Conservation (phyloP, 73 alveolate species). For the Durusdinium trenchii region DNA sequence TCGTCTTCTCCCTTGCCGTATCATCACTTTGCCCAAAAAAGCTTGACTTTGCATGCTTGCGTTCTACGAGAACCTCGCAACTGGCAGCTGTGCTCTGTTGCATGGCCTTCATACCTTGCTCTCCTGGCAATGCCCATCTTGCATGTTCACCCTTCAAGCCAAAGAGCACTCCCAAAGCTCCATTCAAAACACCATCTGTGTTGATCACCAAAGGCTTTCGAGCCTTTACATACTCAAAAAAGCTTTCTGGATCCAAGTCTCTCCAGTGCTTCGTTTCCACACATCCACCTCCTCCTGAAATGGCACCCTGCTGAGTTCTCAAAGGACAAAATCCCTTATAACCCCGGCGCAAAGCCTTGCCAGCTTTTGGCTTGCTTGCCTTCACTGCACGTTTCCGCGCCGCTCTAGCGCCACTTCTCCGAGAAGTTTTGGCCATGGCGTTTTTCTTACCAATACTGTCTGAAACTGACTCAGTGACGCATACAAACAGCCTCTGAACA, state of each 20-base stretch:
- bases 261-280: conserved; percentile 47
- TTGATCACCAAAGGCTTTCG: conserved; percentile 48
- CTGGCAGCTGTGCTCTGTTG: neutral
- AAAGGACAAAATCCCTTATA: conserved; percentile 25
- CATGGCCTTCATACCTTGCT: conserved; percentile 17
- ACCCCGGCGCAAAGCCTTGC: neutral
- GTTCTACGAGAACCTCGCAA: conserved; percentile 54
- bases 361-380: neutral
- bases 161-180: conserved; percentile 40
- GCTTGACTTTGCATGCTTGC: neutral
- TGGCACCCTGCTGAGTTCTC: neutral
- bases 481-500: no score
- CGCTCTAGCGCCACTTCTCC: no score
- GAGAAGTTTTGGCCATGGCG: no score
- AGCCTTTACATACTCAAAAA: conserved; percentile 38
- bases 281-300: conserved; percentile 48
- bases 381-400: no score
- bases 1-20: conserved; percentile 31
- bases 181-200: conserved; percentile 23
- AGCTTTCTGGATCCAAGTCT: conserved; percentile 11
- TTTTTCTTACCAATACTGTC: no score
- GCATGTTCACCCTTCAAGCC: conserved; percentile 61
- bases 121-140: conserved; percentile 20
- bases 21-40: conserved; percentile 64
- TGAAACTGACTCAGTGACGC: no score